phyloP scores from a whole-genome alignment of 2,329 filamentous ascomycete genomes.

The Sarocladium kiliense region DNA sequence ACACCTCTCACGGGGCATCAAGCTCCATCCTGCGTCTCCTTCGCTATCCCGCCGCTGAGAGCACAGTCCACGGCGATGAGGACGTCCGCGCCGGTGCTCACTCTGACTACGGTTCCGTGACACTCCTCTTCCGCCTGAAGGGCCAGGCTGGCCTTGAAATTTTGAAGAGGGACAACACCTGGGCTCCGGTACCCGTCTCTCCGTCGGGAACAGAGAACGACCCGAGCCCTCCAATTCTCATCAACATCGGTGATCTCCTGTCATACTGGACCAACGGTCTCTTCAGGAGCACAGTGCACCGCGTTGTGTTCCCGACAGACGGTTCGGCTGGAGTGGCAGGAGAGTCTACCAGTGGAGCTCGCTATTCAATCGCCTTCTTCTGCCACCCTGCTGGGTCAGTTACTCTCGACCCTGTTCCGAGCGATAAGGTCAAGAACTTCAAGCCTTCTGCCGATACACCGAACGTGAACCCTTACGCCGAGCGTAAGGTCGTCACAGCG shows the following conservation, averaged over 20 bases:
- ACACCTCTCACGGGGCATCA: constrained; percentile 37
- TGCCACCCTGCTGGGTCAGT: constrained; percentile 56
- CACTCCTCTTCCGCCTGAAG: constrained; percentile 77
- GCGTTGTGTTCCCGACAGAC: constrained; percentile 64
- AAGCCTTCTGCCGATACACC: constrained; percentile 24
- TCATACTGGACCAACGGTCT: constrained; percentile 90
- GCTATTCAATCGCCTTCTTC: constrained; percentile 66
- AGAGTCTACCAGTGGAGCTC: constrained; percentile 44
- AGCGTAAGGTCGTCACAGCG: constrained; percentile 55
- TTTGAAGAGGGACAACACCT: constrained; percentile 47
- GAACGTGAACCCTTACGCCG: constrained; percentile 41
- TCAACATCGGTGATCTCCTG: constrained; percentile 68
- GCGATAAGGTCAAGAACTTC: constrained; percentile 45
- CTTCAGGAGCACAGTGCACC: constrained; percentile 80
- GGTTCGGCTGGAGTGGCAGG: constrained; percentile 25
- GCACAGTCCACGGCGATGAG: constrained; percentile 36
- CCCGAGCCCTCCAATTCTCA: constrained; percentile 66
- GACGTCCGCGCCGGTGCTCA: constrained; percentile 88
- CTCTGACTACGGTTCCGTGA: constrained; percentile 74
- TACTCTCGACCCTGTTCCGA: constrained; percentile 54
- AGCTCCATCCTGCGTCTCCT: constrained; percentile 65
- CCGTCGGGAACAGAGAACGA: constrained; percentile 56
- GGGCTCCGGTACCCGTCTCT: constrained; percentile 63
- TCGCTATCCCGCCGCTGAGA: constrained; percentile 57
- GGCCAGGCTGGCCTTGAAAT: constrained; percentile 87